Base-by-base conservation (phyloP, 2,329 filamentous ascomycete species). In the Chaetomium sp. region DNA sequence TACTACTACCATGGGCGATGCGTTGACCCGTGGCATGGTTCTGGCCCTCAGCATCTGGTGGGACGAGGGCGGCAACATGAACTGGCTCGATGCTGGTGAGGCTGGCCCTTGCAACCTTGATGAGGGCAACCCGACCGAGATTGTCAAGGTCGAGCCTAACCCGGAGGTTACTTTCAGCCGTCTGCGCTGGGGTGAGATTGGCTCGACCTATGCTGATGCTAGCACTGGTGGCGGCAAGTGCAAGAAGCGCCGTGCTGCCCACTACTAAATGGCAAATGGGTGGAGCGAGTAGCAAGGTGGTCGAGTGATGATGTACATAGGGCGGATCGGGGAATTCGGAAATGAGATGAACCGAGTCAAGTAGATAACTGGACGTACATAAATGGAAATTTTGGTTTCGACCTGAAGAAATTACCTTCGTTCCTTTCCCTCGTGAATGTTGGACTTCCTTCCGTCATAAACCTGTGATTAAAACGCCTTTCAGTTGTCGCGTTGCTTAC, bases 11-110 rank as follows among this genome's bases (percentile, higher is more conserved):
- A 68, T 67, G 62, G 66, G 59, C 55, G 58, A 72, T 27, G 71
- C 77, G 0, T 65, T 80, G 54, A 67, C 63, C 27, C 70, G 76
- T 11, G 77, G 75, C 47, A 80, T 80, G 78, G 78, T 80, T 1
- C 69, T 81, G 33, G 72, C 74, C 10, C 72, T 83, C 60, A 75
- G 73, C 64, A 74, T 84, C 59, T 83, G 80, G 80, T 79, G 78
- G 69, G 78, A 81, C 57, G 70, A 74, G 10, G 64, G 71, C 10
- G 73, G 73, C 44, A 77, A 74, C 58, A 83, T 84, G 80, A 73
- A 76, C 44, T 84, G 80, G 80, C 71, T 84, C 8, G 79, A 84
- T 61, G 68, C 72, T 51, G 70, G 74, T 6, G 70, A 68, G 38
- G 68, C 75, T 3, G 81, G 81, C 0, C 80, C 80, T 33, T 85